phyloP scores from a whole-genome alignment of 176 grass and related monocot genomes.

The Phoenix dactylifera region DNA sequence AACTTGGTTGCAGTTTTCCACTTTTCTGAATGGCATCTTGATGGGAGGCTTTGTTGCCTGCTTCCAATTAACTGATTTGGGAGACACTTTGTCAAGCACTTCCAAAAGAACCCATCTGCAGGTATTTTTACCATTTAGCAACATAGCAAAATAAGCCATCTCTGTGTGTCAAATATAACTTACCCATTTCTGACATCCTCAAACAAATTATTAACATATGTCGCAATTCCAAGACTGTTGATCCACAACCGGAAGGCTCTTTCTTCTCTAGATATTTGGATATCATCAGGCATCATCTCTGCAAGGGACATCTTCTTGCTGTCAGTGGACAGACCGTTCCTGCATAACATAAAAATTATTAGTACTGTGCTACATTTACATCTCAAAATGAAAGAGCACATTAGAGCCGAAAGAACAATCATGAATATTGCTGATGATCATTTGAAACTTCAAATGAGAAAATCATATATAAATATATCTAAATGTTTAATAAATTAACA shows the following conservation, averaged over 20 bases:
- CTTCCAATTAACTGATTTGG: slow-evolving; percentile 89
- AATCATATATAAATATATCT: too few species aligned
- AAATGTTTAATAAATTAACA: too few species aligned
- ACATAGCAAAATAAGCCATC: neutral
- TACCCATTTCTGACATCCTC: slow-evolving; percentile 98
- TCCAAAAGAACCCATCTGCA: slow-evolving; percentile 99
- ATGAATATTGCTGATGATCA: too few species aligned
- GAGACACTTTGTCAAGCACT: slow-evolving; percentile 93
- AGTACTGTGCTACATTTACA: too few species aligned
- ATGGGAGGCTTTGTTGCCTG: slow-evolving; percentile 89
- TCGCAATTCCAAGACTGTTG: slow-evolving; percentile 82
- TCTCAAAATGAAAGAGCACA: too few species aligned
- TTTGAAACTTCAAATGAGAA: too few species aligned
- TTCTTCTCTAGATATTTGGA: slow-evolving; percentile 87
- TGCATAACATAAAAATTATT: slow-evolving; percentile 15
- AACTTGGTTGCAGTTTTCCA: slow-evolving; percentile 99
- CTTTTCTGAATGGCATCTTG: slow-evolving; percentile 88
- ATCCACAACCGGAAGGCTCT: slow-evolving; percentile 98
- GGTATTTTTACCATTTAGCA: neutral
- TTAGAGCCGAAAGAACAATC: too few species aligned
- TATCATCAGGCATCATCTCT: slow-evolving; percentile 52
- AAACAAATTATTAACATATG: slow-evolving; percentile 97
- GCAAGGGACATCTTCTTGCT: slow-evolving; percentile 15
- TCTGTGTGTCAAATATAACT: slow-evolving; percentile 1
- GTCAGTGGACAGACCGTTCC: slow-evolving; percentile 91